Conservation (phyloP, 192 early-diverging fungal species). For the Backusella tuberculispora region DNA sequence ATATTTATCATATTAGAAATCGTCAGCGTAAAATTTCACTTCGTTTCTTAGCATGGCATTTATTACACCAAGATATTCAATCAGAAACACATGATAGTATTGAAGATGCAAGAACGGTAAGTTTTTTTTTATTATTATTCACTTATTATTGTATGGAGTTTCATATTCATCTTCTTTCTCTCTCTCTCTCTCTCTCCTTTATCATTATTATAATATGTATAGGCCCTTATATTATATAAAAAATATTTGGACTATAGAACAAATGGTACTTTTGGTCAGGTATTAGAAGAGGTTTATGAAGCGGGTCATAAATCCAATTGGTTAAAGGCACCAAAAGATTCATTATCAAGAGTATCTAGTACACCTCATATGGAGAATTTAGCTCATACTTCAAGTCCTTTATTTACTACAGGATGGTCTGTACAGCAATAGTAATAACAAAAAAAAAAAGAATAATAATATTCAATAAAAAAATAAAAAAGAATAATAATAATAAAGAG, state of each 20-base stretch:
- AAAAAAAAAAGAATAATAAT: too few species aligned
- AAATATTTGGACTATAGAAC: conserved; percentile 71
- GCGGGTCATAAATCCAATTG: conserved; percentile 65
- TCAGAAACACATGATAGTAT: conserved; percentile 89
- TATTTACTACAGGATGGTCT: conserved; percentile 22
- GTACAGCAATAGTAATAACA: conserved; percentile 3
- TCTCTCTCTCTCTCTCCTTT: too few species aligned
- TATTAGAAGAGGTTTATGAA: conserved; percentile 84
- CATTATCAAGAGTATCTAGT: background rate
- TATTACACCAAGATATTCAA: conserved; percentile 86
- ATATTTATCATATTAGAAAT: conserved; percentile 84
- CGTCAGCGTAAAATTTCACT: conserved; percentile 87
- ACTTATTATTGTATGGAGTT: too few species aligned
- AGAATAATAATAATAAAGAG: too few species aligned
- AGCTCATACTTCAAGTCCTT: background rate
- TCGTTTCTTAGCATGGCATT: conserved; percentile 89
- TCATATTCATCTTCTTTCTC: too few species aligned
- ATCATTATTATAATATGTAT: too few species aligned
- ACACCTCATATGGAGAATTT: conserved; percentile 14
- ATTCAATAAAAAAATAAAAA: background rate
- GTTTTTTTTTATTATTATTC: background rate
- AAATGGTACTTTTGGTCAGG: conserved; percentile 69
- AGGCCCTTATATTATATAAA: conserved; percentile 85
- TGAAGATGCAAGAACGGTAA: conserved; percentile 87
- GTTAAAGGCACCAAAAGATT: conserved; percentile 44